Evolutionary conservation across 192 early-diverging fungal genomes (phyloP).

Genomic region (Rhizophagus clarus): DNA sequence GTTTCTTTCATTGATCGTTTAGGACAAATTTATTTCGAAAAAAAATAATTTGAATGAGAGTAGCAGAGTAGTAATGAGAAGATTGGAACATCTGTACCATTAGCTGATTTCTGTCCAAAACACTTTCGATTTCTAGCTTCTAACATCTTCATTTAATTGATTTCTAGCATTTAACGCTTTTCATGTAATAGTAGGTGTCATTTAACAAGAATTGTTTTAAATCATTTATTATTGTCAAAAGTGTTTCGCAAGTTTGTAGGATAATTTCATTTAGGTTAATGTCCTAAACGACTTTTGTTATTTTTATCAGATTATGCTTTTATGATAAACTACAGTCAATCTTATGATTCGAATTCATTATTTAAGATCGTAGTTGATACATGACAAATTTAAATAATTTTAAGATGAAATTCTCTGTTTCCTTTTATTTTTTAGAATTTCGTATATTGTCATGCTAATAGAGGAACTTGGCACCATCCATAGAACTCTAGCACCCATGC

Average conservation of each 20-base stretch:
- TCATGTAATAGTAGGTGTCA: slow-evolving; percentile 21
- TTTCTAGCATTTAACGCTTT: slow-evolving; percentile 9
- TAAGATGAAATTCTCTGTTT: no score
- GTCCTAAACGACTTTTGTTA: no score
- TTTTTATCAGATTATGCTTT: no score
- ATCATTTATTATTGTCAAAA: slow-evolving; percentile 26
- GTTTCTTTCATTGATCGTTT: slow-evolving; percentile 88
- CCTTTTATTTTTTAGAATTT: slow-evolving; percentile 56
- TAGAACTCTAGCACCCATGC: slow-evolving; percentile 65
- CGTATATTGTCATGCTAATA: slow-evolving; percentile 75
- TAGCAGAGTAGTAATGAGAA: slow-evolving; percentile 76
- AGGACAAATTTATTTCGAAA: slow-evolving; percentile 89
- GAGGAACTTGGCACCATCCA: slow-evolving; percentile 72
- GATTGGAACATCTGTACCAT: slow-evolving; percentile 95
- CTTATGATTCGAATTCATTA: no score
- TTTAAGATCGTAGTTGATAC: no score
- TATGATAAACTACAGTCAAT: no score
- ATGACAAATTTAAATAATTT: no score
- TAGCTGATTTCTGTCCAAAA: background rate
- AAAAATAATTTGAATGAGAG: slow-evolving; percentile 57
- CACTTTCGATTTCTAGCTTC: slow-evolving; percentile 33
- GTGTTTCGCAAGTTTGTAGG: background rate
- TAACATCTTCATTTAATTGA: slow-evolving; percentile 24
- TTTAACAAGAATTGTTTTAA: slow-evolving; percentile 27
- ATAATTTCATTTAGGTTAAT: no score